These are phyloP conservation scores for Articulospora tetracladia DNA, from an alignment of 495 filamentous ascomycete genomes.

Conservation along the genomic window DNA sequence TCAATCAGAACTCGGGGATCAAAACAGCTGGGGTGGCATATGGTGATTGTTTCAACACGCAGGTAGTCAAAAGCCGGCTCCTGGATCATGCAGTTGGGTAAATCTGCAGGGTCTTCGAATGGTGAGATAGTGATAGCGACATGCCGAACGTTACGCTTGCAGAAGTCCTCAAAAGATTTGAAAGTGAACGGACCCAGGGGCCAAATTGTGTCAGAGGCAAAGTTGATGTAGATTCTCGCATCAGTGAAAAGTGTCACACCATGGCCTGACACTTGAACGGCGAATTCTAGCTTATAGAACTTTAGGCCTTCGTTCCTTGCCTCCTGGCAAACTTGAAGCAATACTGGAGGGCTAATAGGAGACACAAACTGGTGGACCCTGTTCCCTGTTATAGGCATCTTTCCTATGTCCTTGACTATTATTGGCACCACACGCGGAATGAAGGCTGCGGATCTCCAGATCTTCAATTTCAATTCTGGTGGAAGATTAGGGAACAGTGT, in stretches of 20 bases:
- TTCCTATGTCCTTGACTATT: neutral
- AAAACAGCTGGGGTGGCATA: neutral
- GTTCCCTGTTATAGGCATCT: neutral
- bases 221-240: slow-evolving; percentile 9
- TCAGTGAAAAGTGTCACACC: neutral
- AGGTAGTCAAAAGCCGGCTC: neutral
- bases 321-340: slow-evolving; percentile 2
- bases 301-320: slow-evolving; percentile 1
- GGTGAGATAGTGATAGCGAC: neutral
- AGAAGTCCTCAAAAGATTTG: neutral
- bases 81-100: neutral
- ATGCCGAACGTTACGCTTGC: neutral
- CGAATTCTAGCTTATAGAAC: slow-evolving; percentile 6
- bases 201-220: neutral
- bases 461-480: slow-evolving; percentile 4
- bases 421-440: neutral
- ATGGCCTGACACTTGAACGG: neutral
- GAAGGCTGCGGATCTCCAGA: slow-evolving; percentile 1
- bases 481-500: neutral
- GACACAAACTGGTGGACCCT: neutral
- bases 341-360: neutral
- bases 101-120: neutral
- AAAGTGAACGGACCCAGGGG: neutral
- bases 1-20: neutral
- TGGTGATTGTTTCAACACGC: neutral